These are phyloP conservation scores for Moelleriella libera DNA, from an alignment of 2,329 filamentous ascomycete species.

Conservation along the genomic window DNA sequence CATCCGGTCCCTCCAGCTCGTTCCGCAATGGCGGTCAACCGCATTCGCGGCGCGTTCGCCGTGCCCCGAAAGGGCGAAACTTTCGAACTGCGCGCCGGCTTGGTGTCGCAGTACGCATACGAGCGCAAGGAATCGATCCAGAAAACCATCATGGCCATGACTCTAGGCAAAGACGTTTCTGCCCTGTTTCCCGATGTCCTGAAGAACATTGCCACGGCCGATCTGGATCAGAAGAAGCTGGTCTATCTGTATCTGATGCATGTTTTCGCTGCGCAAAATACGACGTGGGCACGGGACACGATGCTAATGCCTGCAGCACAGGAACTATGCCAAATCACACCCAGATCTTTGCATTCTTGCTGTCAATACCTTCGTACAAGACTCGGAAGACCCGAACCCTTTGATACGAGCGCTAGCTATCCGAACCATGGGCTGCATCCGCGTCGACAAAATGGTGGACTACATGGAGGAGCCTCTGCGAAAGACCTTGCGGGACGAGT, in stretches of 20 bases:
- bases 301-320: constrained; percentile 18
- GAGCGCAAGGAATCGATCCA: constrained; percentile 98
- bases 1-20: constrained; percentile 5
- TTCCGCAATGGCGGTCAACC: constrained; percentile 75
- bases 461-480: constrained; percentile 98
- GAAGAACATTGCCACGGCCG: constrained; percentile 92
- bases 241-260: constrained; percentile 97
- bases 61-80: constrained; percentile 94
- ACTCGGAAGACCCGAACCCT: constrained; percentile 96
- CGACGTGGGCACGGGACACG: not conserved
- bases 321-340: constrained; percentile 99
- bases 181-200: constrained; percentile 93
- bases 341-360: constrained; percentile 96
- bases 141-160: constrained; percentile 99
- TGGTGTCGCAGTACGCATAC: constrained; percentile 98
- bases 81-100: constrained; percentile 85
- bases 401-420: constrained; percentile 90
- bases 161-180: constrained; percentile 94
- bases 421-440: constrained; percentile 95
- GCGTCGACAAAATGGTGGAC: constrained; percentile 98
- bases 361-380: constrained; percentile 98
- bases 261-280: not conserved
- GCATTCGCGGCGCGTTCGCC: constrained; percentile 86
- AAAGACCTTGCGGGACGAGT: constrained; percentile 94
- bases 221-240: constrained; percentile 98